These are phyloP conservation scores for Hemileia vastatrix DNA, from an alignment of 1,284 basidiomycete species.

Conservation along the genomic window DNA sequence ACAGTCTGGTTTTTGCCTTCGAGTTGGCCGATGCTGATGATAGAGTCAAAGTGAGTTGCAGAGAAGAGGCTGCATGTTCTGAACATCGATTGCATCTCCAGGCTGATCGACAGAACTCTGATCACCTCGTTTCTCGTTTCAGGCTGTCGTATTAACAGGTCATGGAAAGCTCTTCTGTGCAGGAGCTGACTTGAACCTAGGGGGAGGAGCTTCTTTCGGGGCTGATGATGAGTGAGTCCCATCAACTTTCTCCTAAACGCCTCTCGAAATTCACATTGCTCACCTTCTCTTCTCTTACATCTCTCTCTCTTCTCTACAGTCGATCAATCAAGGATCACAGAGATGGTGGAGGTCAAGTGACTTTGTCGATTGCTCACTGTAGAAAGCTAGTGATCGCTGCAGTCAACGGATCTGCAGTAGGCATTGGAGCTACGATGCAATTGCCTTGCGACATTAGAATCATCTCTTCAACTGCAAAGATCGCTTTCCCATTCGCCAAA, in stretches of 20 bases:
- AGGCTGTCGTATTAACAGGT: conserved; percentile 29
- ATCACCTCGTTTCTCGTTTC: neutral
- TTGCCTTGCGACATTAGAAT: conserved; percentile 29
- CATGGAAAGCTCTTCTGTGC: conserved; percentile 33
- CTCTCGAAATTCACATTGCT: neutral
- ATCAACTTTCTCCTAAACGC: no score
- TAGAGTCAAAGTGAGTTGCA: conserved; percentile 27
- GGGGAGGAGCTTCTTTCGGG: no score
- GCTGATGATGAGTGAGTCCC: no score
- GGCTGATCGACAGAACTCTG: neutral
- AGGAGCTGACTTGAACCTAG: no score
- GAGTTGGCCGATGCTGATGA: conserved; percentile 35
- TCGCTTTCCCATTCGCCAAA: conserved; percentile 34
- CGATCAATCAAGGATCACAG: conserved; percentile 26
- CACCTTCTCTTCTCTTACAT: neutral
- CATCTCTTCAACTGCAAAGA: conserved; percentile 28
- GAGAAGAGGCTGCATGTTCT: neutral
- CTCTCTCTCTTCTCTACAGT: neutral
- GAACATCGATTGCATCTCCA: neutral
- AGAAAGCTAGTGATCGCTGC: conserved; percentile 34
- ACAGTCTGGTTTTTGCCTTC: conserved; percentile 31
- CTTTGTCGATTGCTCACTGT: conserved; percentile 26
- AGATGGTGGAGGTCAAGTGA: conserved; percentile 31
- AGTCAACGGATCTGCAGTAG: conserved; percentile 35
- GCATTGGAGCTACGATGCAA: conserved; percentile 35